Percentiles rank a stretch among this genome's conserved stretches.
Evolutionary conservation across 2,329 filamentous ascomycete species (phyloP).

Genomic region (Aspergillus puulaauensis): DNA sequence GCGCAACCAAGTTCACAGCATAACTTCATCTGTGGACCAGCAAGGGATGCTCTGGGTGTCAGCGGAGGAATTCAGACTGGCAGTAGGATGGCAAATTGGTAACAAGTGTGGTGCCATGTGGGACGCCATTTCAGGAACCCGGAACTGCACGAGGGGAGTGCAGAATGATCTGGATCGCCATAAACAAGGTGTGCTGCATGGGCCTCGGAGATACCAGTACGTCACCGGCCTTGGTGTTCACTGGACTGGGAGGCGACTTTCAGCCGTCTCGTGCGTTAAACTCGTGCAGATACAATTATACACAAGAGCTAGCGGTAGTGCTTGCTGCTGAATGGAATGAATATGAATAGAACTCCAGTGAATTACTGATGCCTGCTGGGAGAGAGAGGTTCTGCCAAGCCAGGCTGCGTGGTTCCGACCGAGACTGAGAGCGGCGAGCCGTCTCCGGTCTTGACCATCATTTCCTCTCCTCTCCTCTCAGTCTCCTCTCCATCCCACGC

Average conservation of each 20-base stretch:
- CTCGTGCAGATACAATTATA: too few relatives aligned
- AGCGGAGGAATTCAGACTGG: not conserved
- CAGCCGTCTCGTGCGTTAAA: too few relatives aligned
- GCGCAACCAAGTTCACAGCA: not conserved
- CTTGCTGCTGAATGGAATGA: too few relatives aligned
- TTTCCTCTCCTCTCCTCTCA: conserved; percentile 9
- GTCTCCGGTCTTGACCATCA: conserved; percentile 1
- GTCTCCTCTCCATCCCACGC: conserved; percentile 8
- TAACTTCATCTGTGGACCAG: not conserved
- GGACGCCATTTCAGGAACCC: not conserved
- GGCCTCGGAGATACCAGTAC: not conserved
- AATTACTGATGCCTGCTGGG: not conserved
- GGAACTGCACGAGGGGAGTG: not conserved
- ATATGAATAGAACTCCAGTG: not conserved
- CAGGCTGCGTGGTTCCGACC: too few relatives aligned
- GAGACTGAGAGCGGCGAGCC: not conserved
- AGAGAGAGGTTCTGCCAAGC: not conserved
- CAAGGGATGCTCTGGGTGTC: not conserved
- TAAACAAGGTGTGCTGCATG: not conserved
- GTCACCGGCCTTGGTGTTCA: too few relatives aligned
- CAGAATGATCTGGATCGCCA: too few relatives aligned
- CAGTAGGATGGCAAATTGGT: not conserved
- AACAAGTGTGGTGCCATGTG: not conserved
- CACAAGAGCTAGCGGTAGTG: too few relatives aligned
- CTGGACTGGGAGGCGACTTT: too few relatives aligned